Percentiles rank a stretch among this genome's conserved stretches.
phyloP scores from a whole-genome alignment of 768 basidiomycete genomes.

The Tricholoma flavovirens region DNA sequence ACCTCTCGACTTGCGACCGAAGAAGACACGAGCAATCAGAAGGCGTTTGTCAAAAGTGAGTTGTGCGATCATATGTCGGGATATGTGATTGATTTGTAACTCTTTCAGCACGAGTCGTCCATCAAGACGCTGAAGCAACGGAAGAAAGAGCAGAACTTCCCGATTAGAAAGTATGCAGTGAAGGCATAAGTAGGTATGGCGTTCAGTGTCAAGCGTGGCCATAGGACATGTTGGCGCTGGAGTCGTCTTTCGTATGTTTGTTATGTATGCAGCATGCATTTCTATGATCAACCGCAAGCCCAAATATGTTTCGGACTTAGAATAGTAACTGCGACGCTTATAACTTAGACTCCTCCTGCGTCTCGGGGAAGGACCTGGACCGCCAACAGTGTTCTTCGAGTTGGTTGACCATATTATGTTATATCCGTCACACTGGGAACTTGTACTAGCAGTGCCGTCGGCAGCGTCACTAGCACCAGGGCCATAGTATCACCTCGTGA shows the following conservation, averaged over 20 bases:
- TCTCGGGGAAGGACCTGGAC: no score
- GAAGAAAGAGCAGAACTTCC: constrained; percentile 96
- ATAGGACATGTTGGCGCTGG: constrained; percentile 10
- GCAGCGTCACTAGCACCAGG: no score
- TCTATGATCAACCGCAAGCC: constrained; percentile 10
- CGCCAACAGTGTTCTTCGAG: no score
- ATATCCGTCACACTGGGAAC: background rate
- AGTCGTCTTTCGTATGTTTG: constrained; percentile 9
- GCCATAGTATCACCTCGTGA: background rate
- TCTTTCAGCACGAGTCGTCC: constrained; percentile 67
- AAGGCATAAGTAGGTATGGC: constrained; percentile 60
- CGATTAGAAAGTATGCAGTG: constrained; percentile 89
- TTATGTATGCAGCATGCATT: constrained; percentile 17
- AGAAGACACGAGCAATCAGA: constrained; percentile 98
- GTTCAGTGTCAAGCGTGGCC: constrained; percentile 8
- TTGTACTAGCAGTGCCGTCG: background rate
- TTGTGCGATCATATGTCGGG: background rate
- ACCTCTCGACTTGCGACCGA: constrained; percentile 94
- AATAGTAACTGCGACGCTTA: no score
- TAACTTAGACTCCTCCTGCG: no score
- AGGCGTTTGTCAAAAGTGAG: constrained; percentile 86
- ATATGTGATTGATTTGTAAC: background rate
- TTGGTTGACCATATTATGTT: background rate
- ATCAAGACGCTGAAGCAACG: constrained; percentile 87
- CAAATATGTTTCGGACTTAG: background rate